A percentile compares a stretch with the other conserved stretches of the same genome.
phyloP scores from a whole-genome alignment of 257 asterid genomes.

The Solanum chaucha region DNA sequence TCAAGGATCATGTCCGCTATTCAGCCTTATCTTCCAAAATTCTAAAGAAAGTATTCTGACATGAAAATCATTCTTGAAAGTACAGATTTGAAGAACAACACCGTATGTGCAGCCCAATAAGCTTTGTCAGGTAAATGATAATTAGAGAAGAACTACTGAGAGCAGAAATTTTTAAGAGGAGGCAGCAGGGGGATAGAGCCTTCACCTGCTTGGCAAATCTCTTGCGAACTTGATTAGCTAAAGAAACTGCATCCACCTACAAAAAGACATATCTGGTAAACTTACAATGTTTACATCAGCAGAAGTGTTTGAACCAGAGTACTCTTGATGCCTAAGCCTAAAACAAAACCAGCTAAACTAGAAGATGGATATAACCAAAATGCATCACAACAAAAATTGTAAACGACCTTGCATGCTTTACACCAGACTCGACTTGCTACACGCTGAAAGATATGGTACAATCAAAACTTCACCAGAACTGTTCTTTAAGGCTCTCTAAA shows the following conservation, averaged over 20 bases:
- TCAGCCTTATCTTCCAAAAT: background rate
- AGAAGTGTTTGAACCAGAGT: background rate
- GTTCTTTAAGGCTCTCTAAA: background rate
- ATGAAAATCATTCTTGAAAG: background rate
- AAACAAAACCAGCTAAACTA: background rate
- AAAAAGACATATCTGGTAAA: slow-evolving; percentile 12
- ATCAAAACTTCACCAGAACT: background rate
- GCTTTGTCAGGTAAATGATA: background rate
- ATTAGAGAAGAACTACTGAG: background rate
- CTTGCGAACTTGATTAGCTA: slow-evolving; percentile 63
- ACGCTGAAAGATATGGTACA: background rate
- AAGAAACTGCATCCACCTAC: slow-evolving; percentile 78
- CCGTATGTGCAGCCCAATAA: background rate
- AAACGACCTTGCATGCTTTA: background rate
- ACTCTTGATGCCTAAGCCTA: background rate
- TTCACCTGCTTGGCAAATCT: slow-evolving; percentile 69
- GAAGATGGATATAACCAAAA: background rate
- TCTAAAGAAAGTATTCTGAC: background rate
- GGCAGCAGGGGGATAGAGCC: slow-evolving; percentile 2
- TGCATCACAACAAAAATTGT: background rate
- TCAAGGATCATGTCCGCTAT: background rate
- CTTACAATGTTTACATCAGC: background rate
- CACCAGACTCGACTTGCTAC: background rate
- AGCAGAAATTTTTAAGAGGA: background rate
- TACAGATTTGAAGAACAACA: background rate